Evolutionary conservation across 2,329 filamentous ascomycete species (phyloP), one percentile per base, ranked within the genome.

Genomic region (Periconia macrospinosa): DNA sequence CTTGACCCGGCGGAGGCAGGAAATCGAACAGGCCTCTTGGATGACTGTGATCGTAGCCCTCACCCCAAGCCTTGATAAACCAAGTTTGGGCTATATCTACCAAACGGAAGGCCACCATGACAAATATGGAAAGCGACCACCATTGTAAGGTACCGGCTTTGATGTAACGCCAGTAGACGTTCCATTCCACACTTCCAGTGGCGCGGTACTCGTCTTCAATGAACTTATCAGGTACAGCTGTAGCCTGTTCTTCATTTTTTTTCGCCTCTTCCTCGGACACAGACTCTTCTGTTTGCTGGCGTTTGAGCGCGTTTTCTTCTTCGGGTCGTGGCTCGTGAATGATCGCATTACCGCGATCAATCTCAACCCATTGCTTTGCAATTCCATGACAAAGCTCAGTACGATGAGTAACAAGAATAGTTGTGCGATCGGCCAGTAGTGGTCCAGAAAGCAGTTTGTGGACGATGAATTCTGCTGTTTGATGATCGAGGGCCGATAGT

Each of bases 11-110:
- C 9, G 84, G 77, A 0, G 91, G 91, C 0, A 92, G 76, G 8
- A 76, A 74, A 41, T 80, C 59, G 49, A 71, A 74, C 7, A 72
- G 53, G 6, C 67, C 66, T 64, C 51, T 61, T 19, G 50, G 68
- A 51, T 52, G 47, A 45, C 55, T 69, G 56, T 58, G 40, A 35
- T 79, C 76, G 70, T 92, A 93, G 7, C 86, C 85, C 68, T 95
- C 90, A 30, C 90, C 90, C 91, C 92, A 96, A 23, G 87, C 82
- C 69, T 96, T 95, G 50, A 96, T 80, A 43, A 94, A 92, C 83
- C 91, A 93, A 1, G 84, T 86, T 64, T 91, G 84, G 1, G 81
- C 81, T 40, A 95, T 79, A 37, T 86, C 83, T 17, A 84, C 75
- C 13, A 86, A 66, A 7, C 92, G 86, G 62, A 86, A 90, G 0